Base-by-base conservation (phyloP, 2,329 filamentous ascomycete genomes). In the Tympanopsis confertula region DNA sequence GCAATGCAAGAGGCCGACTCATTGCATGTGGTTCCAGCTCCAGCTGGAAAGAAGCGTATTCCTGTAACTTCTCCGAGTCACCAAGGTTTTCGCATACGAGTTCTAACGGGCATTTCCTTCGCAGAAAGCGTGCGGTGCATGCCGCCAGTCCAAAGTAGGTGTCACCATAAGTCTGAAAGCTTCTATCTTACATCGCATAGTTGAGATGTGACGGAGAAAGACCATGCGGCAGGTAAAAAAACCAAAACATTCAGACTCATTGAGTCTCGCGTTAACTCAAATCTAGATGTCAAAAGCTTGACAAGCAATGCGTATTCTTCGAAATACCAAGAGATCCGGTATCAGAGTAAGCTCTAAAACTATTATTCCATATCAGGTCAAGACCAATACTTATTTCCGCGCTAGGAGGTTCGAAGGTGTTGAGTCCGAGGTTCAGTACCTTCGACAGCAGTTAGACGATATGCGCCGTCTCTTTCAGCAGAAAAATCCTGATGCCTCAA, bases 41-140 rank as follows among this genome's bases (percentile, higher is more conserved):
- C 51, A 19, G 38, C 43, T 10, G 50, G 52, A 13, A 59, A 57
- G 41, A 59, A 55, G 40, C 51, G 57, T 7, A 55, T 58, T 18
- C 57, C 56, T 35, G 55, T 58, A 50, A 20, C 44, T 35, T 19
- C 20, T 38, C 18, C 15, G 18, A 37, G 38, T 22, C 18, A 20
- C 32, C 20, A 24, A n/a, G 13, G 12, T 39, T 17, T 12, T 39
- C 17, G 20, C 4, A 19, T 24, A 39, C n/a, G n/a, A n/a, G n/a
- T n/a, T n/a, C n/a, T n/a, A n/a, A n/a, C n/a, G n/a, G n/a, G n/a
- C n/a, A n/a, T 15, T 20, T 14, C 14, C 35, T 36, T 4, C 4
- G 5, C 28, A 59, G 55, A 59, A 58, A 44, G 55, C 57, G 3
- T 60, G 57, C 41, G 51, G 50, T 41, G 44, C 55, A 28, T 60